Evolutionary conservation across 1,284 basidiomycete genomes (phyloP).

Genomic region (Paramarasmius palmivorus): DNA sequence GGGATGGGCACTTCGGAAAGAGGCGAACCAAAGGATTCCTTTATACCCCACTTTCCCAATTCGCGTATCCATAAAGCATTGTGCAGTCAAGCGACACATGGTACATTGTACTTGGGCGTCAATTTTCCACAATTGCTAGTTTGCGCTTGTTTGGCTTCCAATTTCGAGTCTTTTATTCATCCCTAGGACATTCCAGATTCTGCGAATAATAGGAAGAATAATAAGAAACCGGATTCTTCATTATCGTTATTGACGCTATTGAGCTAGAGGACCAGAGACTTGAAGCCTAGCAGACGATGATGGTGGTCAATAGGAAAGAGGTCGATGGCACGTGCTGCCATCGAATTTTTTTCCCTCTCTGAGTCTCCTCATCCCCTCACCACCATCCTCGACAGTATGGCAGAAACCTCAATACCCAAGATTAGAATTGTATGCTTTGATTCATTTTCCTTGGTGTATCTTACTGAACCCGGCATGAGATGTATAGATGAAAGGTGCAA

Average conservation of each 20-base stretch:
- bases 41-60: conserved; percentile 1
- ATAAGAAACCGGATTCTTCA: background rate
- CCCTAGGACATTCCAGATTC: no score
- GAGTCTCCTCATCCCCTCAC: background rate
- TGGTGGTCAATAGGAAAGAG: background rate
- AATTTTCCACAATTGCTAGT: no score
- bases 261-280: background rate
- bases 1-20: conserved; percentile 1
- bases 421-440: conserved; percentile 50
- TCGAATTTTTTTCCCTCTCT: background rate
- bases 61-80: background rate
- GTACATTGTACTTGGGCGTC: conserved; percentile 2
- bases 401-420: conserved; percentile 47
- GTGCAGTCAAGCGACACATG: background rate
- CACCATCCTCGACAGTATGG: conserved; percentile 33
- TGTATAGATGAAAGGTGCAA: conserved; percentile 70
- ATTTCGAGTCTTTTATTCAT: no score
- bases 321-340: background rate
- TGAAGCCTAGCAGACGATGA: background rate
- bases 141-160: no score
- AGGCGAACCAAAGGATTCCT: background rate
- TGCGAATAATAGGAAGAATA: no score
- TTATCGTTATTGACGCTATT: background rate
- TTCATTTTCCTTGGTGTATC: conserved; percentile 3
- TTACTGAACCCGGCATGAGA: conserved; percentile 9